Evolutionary conservation across 2,329 filamentous ascomycete genomes (phyloP), one percentile per base, ranked within the genome.

Genomic region (Penicillium crustosum): DNA sequence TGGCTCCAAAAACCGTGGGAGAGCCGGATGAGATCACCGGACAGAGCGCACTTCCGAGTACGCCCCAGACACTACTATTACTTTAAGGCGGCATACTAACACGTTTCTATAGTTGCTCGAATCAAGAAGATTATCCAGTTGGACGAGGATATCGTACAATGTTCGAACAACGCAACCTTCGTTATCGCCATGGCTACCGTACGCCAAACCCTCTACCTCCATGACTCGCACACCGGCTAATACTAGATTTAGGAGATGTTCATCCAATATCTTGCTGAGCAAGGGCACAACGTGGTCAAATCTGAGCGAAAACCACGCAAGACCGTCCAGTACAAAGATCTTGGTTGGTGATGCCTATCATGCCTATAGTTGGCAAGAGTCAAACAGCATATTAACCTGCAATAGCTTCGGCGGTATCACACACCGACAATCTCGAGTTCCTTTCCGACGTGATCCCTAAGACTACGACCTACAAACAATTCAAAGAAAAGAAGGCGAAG

Each of bases 311-410:
- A 97, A 75, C 93, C 93, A 6, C 84, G 94, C 56, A 87, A 93
- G 60, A 97, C 95, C 70, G 89, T 99, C 61, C 94, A 97, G 74
- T 99, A 99, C 80, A 91, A 91, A 71, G 94, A 99, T 75, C 83
- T 99, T 42, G 89, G 90, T 92, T 79, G 57, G 82, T 69, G 23
- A 27, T 41, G 27, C 21, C 21, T 23, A 13, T 27, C 12, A 15
- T 13, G 13, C 2, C 38, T 17, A 31, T 25, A 4, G 36, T 39
- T 31, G 29, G 35, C 47, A 43, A n/a, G n/a, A 9, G 13, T 5
- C 15, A 12, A 41, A 49, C 29, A 13, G 51, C 6, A 25, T 47
- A 43, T 61, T 70, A 49, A 62, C 27, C 12, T 38, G 12, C 29
- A 50, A 38, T 68, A 92, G 91, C 93, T 66, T 90, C 86, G 69